Conservation (phyloP, 768 basidiomycete genomes). For the Pluteus cervinus region DNA sequence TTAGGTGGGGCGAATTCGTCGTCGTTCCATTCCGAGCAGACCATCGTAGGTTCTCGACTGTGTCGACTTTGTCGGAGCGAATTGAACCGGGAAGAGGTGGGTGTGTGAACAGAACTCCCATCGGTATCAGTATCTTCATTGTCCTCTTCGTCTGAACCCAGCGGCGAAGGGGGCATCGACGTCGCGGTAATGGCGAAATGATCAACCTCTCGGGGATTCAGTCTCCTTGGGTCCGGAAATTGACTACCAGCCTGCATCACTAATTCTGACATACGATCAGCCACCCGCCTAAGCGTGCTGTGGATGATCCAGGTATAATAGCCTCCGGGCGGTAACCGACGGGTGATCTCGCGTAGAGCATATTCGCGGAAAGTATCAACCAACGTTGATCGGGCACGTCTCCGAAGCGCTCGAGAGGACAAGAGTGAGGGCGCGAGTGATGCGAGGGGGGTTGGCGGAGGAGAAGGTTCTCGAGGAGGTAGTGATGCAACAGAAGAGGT, state of each 20-base stretch:
- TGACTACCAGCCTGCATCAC: conserved; percentile 2
- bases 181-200: conserved; percentile 24
- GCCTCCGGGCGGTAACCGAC: conserved; percentile 27
- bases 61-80: conserved; percentile 6
- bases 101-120: conserved; percentile 44
- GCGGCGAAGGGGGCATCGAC: conserved; percentile 23
- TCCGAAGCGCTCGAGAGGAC: conserved; percentile 41
- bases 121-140: conserved; percentile 35
- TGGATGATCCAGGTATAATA: conserved; percentile 52
- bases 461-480: conserved; percentile 22
- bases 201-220: conserved; percentile 14
- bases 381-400: conserved; percentile 59
- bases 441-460: conserved; percentile 19
- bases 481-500: conserved; percentile 22
- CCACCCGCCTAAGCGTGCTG: conserved; percentile 43
- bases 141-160: conserved; percentile 35
- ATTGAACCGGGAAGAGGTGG: conserved; percentile 26
- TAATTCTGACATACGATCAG: conserved; percentile 29
- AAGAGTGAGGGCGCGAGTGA: conserved; percentile 14
- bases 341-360: conserved; percentile 47
- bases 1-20: no score
- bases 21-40: no score
- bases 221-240: conserved; percentile 5
- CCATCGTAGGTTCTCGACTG: background rate
- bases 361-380: conserved; percentile 63